Base-by-base conservation (phyloP, 306 rosid genomes). In the Dryas alaskensis region DNA sequence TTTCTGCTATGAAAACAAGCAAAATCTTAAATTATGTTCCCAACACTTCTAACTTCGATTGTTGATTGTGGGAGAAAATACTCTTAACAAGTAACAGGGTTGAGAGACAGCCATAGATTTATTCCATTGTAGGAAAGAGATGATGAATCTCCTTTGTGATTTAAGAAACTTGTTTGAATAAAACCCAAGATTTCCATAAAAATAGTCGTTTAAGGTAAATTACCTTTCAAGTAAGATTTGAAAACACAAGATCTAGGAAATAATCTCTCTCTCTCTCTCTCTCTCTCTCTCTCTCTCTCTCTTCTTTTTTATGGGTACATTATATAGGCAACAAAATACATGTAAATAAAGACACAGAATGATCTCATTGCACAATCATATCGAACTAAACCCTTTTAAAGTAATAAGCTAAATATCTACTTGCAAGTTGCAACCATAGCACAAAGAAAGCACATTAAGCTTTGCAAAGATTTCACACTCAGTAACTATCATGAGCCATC, bases 361-460 rank as follows among this genome's bases (percentile, higher is more conserved):
- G 0, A 49, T 12, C 53, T 49, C 53, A 12, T 11, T 49, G 53
- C n/a, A 4, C 17, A 60, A 31, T 12, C 45, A 31, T 16, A 40
- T 16, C 48, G n/a, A 48, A 55, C 44, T 9, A 42, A 52, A 67
- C 17, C 62, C 59, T 59, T 71, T 57, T 7, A 0, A 12, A 31
- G 76, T 50, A 59, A 58, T 65, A 14, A n/a, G 22, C 14, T 46
- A 47, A 49, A 49, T 10, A 40, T 51, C 44, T 60, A 62, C 75
- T 58, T 76, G 62, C 47, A 31, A 75, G 22, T 22, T 22, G 22
- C 22, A 22, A 22, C 64, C 69, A 17, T 69, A 16, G 47, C 57
- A 60, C 61, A 39, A 57, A 16, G 71, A 79, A 71, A 4, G 49
- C 31, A 50, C 57, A 44, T 11, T 27, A 10, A 17, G 67, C 52